Evolutionary conservation across 2,329 filamentous ascomycete genomes (phyloP), one percentile per base, ranked within the genome.

Genomic region (Emmonsiellopsis sp.): DNA sequence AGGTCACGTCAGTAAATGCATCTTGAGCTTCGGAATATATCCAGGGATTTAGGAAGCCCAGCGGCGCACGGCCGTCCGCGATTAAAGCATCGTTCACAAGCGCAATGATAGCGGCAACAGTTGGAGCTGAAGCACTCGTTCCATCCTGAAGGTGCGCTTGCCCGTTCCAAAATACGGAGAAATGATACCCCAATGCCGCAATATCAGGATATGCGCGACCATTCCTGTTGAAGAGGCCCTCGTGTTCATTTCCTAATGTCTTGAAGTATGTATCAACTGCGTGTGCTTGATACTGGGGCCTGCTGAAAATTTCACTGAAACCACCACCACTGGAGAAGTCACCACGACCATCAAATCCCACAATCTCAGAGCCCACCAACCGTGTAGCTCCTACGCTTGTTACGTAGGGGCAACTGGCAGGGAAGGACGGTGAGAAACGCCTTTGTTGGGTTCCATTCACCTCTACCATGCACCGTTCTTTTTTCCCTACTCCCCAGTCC

Each of bases 31-130:
- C 54, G 26, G 66, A 66, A 61, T 83, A 84, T n/a, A 85, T 66
- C 76, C 78, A 81, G 0, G 81, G 81, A 63, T 84, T 84, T 30
- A 85, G 64, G 60, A 82, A 84, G 1, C 82, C 81, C 60, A 84
- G 66, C 0, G 71, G 62, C 7, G 76, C 65, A 62, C 76, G 76
- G 1, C 79, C 79, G n/a, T 70, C 69, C 11, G 75, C 70, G 46
- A 86, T 67, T 34, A 83, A 73, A 15, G 79, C 78, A 55, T 83
- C 80, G 62, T 88, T 87, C 47, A 89, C 67, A 34, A 86, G 74
- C 1, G 79, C 75, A 49, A 89, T 70, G 57, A 89, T 76, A 13
- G 77, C 77, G 0, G 83, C 82, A 50, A 84, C 78, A 0, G 82
- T 71, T 0, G 86, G 85, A 0, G 80, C 71, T 1, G 84, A 77